Percentiles rank a stretch among this genome's conserved stretches.
phyloP scores from a whole-genome alignment of 331 rosid species.

The Pyrus hybrid region DNA sequence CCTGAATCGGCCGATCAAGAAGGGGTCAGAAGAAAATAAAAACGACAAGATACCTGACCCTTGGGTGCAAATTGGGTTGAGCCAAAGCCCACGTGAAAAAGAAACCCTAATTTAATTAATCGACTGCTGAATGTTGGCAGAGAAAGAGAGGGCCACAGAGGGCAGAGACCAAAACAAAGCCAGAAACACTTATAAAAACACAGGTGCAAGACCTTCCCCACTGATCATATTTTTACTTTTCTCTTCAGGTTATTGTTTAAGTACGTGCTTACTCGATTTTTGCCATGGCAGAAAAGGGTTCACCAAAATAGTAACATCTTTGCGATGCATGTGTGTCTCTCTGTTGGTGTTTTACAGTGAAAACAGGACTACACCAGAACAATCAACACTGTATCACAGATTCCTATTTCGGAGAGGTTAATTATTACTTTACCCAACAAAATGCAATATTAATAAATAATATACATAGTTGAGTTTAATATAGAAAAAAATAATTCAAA shows the following conservation, averaged over 20 bases:
- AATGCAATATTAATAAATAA: background rate
- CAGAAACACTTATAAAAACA: background rate
- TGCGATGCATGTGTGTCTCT: background rate
- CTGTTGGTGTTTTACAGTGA: background rate
- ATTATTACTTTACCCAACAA: background rate
- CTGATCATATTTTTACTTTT: background rate
- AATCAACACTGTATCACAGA: background rate
- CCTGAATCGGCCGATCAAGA: constrained; percentile 20
- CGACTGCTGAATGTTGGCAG: background rate
- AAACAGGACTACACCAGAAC: background rate
- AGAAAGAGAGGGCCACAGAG: background rate
- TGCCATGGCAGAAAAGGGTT: background rate
- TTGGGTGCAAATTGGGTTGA: background rate
- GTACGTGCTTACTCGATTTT: background rate
- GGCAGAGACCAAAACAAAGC: background rate
- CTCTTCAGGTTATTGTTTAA: background rate
- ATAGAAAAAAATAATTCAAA: too few species aligned
- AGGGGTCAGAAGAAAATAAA: background rate
- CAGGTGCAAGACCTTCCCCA: background rate
- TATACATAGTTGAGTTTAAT: too few species aligned
- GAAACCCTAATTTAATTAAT: background rate
- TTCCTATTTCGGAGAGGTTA: background rate
- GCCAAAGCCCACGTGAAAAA: constrained; percentile 9
- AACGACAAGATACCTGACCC: background rate
- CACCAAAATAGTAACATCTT: background rate